Percentiles rank a stretch among this genome's conserved stretches.
These are phyloP conservation scores for Tinospora cordifolia DNA, from an alignment of 164 flowering plant species.

Conservation along the genomic window DNA sequence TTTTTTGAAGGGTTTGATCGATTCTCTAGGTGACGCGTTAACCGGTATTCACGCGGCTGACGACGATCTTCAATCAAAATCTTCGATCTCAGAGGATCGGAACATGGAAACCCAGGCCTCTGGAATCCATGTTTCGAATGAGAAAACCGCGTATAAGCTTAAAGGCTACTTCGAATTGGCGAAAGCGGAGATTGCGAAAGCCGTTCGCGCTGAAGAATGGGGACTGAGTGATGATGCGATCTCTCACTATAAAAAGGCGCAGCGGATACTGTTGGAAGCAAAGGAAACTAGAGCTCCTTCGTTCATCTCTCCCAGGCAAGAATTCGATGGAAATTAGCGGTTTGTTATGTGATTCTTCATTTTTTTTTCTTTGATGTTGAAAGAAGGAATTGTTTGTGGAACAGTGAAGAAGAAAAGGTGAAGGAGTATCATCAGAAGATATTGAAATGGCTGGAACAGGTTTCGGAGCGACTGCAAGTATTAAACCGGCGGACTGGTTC, in stretches of 20 bases:
- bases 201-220: conserved; percentile 95
- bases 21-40: conserved; percentile 45
- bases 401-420: conserved; percentile 83
- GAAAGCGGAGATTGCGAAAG: conserved; percentile 80
- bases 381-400: not conserved
- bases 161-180: conserved; percentile 92
- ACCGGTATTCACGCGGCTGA: conserved; percentile 18
- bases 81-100: not conserved
- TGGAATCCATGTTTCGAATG: conserved; percentile 46
- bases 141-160: conserved; percentile 68
- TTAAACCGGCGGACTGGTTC: conserved; percentile 59
- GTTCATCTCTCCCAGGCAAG: conserved; percentile 46
- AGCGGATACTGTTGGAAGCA: conserved; percentile 62
- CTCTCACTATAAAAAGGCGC: conserved; percentile 61
- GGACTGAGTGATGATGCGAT: conserved; percentile 80
- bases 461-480: conserved; percentile 65
- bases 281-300: conserved; percentile 61
- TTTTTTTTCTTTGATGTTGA: not conserved
- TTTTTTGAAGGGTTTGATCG: conserved; percentile 25
- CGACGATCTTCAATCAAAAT: conserved; percentile 21
- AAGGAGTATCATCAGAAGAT: conserved; percentile 76
- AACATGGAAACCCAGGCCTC: conserved; percentile 44
- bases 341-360: not conserved
- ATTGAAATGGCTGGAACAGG: conserved; percentile 79
- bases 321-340: not conserved